Percentiles rank a stretch among this genome's conserved stretches.
Conservation (phyloP, 2,329 filamentous ascomycete genomes). For the Cladophialophora carrionii region DNA sequence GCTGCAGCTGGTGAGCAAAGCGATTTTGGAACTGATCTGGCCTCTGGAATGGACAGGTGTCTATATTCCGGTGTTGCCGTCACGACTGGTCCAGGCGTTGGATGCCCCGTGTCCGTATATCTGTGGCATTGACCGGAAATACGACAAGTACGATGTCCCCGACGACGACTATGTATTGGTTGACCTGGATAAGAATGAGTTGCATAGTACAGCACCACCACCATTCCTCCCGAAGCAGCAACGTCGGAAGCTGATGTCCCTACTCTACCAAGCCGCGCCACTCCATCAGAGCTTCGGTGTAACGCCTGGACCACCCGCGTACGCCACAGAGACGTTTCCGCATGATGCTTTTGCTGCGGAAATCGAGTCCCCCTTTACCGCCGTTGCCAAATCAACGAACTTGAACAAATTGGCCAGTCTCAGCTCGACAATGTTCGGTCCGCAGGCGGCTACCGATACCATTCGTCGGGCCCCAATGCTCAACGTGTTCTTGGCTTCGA, state of each 20-base stretch:
- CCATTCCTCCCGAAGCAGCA: slow-evolving; percentile 81
- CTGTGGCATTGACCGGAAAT: slow-evolving; percentile 89
- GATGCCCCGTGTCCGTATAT: slow-evolving; percentile 97
- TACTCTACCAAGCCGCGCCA: slow-evolving; percentile 87
- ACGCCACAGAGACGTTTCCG: slow-evolving; percentile 90
- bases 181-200: slow-evolving; percentile 86
- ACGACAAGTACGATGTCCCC: slow-evolving; percentile 81
- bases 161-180: slow-evolving; percentile 96
- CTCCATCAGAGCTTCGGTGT: slow-evolving; percentile 88
- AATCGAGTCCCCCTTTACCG: slow-evolving; percentile 76
- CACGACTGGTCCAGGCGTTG: slow-evolving; percentile 82
- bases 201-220: slow-evolving; percentile 81
- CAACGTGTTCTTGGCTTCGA: slow-evolving; percentile 85
- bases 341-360: slow-evolving; percentile 89
- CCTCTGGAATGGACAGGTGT: slow-evolving; percentile 91
- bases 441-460: slow-evolving; percentile 59
- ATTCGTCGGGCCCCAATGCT: slow-evolving; percentile 69
- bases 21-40: slow-evolving; percentile 83
- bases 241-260: slow-evolving; percentile 81
- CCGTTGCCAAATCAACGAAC: slow-evolving; percentile 69
- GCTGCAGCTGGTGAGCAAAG: slow-evolving; percentile 89
- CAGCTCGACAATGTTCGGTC: slow-evolving; percentile 85
- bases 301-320: slow-evolving; percentile 82
- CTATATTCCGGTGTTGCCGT: slow-evolving; percentile 88
- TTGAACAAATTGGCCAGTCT: slow-evolving; percentile 85